Percentiles rank a stretch among this genome's conserved stretches.
Evolutionary conservation across 2,329 filamentous ascomycete species (phyloP).

Genomic region (Nigrospora osmanthi): DNA sequence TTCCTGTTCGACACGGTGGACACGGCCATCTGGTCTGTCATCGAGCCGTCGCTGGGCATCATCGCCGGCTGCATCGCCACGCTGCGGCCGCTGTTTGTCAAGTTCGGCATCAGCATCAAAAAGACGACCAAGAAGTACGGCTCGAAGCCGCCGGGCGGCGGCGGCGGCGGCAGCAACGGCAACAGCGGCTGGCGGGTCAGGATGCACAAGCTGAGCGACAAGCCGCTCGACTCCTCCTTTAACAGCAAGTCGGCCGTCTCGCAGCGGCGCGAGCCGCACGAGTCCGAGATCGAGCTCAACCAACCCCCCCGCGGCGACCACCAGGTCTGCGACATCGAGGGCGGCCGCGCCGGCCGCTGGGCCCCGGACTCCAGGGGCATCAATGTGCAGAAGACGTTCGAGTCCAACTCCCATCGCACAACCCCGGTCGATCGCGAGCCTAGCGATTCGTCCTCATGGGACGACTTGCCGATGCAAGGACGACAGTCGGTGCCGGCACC

Average conservation of each 20-base stretch:
- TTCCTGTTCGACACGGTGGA: constrained; percentile 24
- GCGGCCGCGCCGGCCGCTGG: not conserved
- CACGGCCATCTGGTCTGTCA: constrained; percentile 21
- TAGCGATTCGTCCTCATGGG: not conserved
- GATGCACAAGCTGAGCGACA: not conserved
- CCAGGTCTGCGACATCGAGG: not conserved
- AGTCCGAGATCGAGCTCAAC: not conserved
- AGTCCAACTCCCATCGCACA: not conserved
- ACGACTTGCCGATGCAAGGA: not conserved
- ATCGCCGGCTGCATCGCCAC: constrained; percentile 23
- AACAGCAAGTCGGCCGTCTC: not conserved
- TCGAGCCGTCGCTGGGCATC: constrained; percentile 25
- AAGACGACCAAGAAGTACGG: not conserved
- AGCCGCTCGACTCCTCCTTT: too few relatives aligned
- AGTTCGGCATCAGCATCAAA: constrained; percentile 9
- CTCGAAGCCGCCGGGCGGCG: not conserved
- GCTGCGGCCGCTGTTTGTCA: constrained; percentile 22
- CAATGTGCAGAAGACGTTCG: not conserved
- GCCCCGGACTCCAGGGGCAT: not conserved
- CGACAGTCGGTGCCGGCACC: too few relatives aligned
- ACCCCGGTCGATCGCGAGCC: not conserved
- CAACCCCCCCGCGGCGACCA: not conserved
- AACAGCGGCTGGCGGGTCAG: not conserved
- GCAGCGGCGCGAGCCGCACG: not conserved
- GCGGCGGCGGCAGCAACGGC: too few relatives aligned